Evolutionary conservation across 192 early-diverging fungal genomes (phyloP), one percentile per base, ranked within the genome.

Genomic region (Entomortierella beljakovae): DNA sequence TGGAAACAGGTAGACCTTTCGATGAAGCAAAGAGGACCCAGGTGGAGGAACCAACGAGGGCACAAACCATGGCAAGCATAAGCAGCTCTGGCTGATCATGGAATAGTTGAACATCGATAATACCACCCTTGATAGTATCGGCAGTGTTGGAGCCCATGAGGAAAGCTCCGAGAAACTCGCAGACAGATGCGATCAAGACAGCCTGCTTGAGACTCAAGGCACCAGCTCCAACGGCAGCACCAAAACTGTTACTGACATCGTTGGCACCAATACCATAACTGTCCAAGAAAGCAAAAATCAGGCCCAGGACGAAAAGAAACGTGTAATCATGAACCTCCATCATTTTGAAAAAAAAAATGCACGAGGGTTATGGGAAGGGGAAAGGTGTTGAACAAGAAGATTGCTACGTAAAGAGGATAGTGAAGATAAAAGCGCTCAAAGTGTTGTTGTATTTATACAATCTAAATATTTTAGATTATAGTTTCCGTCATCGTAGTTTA

Each of bases 201-300:
- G 93, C 95, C 70, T 94, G 92, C 26, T 75, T 70, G 33, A 95
- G 69, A 13, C 89, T 92, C n/a, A 96, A 70, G 16, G 95, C 91
- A 18, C 91, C 89, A 6, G 95, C 93, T 28, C 92, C 91, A 60
- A 95, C 92, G 26, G 94, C 93, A 31, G 92, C 93, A 29, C 93
- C 91, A 67, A 96, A 96, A 6, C 91, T 88, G 80, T 96, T 96
- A 71, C 94, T 92, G 31, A 96, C 93, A 83, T 96, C 94, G 75
- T 96, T 95, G 35, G 94, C 92, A 64, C 93, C 94, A 66, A 95
- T 92, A 38, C 92, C 90, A 59, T 85, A 92, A 35, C 90, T 90
- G 64, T 93, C 92, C 57, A 83, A 63, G 49, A 93, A 89, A 9
- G 92, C 90, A 42, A 86, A 80, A 33, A 88, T 54, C 31, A 89